Evolutionary conservation across 2,329 filamentous ascomycete species (phyloP).

Genomic region (Penicillium sp.): DNA sequence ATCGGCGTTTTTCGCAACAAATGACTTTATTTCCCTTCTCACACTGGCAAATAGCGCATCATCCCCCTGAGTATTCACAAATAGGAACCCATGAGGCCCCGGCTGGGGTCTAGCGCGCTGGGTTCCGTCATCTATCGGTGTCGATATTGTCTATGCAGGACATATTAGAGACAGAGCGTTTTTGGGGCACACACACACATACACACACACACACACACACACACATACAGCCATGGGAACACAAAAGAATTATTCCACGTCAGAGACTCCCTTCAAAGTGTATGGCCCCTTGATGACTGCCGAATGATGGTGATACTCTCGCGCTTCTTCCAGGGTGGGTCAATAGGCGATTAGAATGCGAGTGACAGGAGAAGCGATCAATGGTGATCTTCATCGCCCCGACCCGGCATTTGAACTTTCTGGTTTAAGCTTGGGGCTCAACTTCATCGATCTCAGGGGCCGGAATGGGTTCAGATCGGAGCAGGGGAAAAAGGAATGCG

Average conservation of each 20-base stretch:
- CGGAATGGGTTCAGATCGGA: neutral
- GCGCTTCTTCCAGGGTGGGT: neutral
- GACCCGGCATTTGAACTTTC: neutral
- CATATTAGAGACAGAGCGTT: neutral
- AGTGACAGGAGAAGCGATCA: neutral
- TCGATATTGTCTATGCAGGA: neutral
- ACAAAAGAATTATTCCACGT: neutral
- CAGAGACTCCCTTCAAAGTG: neutral
- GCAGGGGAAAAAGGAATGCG: neutral
- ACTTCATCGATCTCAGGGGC: neutral
- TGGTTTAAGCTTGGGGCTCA: neutral
- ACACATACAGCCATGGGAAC: neutral
- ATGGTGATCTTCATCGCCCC: neutral
- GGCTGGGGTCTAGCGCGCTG: neutral
- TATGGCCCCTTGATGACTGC: neutral
- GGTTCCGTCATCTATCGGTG: neutral
- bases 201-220: neutral
- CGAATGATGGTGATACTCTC: neutral
- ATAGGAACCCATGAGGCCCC: neutral
- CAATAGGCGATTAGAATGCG: neutral
- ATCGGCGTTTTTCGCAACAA: neutral
- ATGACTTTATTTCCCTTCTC: neutral
- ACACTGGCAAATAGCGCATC: neutral
- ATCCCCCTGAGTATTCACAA: neutral
- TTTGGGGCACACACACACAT: neutral